Conservation (phyloP, 2,329 filamentous ascomycete species). For the Fusarium sp. region DNA sequence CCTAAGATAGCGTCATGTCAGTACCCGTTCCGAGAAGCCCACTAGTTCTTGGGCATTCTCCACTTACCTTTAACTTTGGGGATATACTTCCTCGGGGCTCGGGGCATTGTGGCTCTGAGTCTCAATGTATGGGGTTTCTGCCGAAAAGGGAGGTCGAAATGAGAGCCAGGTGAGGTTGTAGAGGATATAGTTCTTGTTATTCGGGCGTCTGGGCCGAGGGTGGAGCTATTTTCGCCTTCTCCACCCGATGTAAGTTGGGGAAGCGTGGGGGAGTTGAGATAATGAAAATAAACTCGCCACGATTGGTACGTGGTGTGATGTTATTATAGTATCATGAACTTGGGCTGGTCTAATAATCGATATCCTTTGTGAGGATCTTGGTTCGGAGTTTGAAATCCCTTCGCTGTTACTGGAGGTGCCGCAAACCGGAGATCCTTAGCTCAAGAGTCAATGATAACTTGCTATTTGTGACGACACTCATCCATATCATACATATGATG, state of each 20-base stretch:
- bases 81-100: constrained; percentile 29
- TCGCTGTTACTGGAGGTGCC: too few species aligned
- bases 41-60: background rate
- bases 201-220: constrained; percentile 14
- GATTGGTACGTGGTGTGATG: background rate
- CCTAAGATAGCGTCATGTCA: constrained; percentile 38
- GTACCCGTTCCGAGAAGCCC: background rate
- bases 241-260: constrained; percentile 1
- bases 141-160: constrained; percentile 6
- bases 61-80: constrained; percentile 46
- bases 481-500: too few species aligned
- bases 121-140: background rate
- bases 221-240: constrained; percentile 6
- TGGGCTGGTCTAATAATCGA: too few species aligned
- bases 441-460: too few species aligned
- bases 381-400: too few species aligned
- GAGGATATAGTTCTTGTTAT: constrained; percentile 1
- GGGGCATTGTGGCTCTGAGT: background rate
- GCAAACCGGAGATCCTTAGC: too few species aligned
- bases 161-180: constrained; percentile 4
- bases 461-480: too few species aligned
- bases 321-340: background rate
- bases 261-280: background rate
- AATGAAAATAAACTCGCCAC: background rate
- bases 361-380: too few species aligned